A percentile compares a stretch with the other conserved stretches of the same genome.
These are phyloP conservation scores for Macadamia integrifolia DNA, from an alignment of 164 flowering plant species.

Conservation along the genomic window DNA sequence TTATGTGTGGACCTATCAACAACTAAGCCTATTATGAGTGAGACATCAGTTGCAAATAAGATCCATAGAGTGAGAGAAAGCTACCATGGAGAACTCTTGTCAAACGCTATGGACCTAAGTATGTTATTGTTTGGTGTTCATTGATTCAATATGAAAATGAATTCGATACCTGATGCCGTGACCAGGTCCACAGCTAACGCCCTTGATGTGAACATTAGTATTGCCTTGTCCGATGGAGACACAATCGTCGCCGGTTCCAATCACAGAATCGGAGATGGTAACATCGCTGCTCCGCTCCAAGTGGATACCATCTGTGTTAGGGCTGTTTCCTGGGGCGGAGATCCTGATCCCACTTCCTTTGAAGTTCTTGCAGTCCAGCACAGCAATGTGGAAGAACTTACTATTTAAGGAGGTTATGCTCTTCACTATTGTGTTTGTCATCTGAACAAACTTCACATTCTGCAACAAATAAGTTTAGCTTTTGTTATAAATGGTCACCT, in stretches of 20 bases:
- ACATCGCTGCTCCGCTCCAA: conserved; percentile 39
- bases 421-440: conserved; percentile 34
- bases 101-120: too few relatives aligned
- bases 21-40: too few relatives aligned
- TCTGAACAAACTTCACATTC: conserved; percentile 49
- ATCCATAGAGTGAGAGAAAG: neutral
- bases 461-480: conserved; percentile 17
- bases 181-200: conserved; percentile 65
- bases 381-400: conserved; percentile 61
- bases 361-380: conserved; percentile 42
- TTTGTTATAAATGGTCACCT: too few relatives aligned
- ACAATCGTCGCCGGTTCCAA: conserved; percentile 71
- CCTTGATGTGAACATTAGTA: conserved; percentile 32
- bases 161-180: conserved; percentile 59
- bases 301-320: conserved; percentile 80
- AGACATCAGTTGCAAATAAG: neutral
- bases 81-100: too few relatives aligned
- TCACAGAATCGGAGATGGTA: conserved; percentile 24
- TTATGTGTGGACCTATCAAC: too few relatives aligned
- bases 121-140: too few relatives aligned
- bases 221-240: conserved; percentile 65
- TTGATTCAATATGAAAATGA: too few relatives aligned
- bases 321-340: conserved; percentile 53
- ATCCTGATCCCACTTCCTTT: conserved; percentile 33
- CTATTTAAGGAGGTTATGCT: conserved; percentile 50